Base-by-base conservation (phyloP, 495 filamentous ascomycete species). In the Penicillium dipodomyicola region DNA sequence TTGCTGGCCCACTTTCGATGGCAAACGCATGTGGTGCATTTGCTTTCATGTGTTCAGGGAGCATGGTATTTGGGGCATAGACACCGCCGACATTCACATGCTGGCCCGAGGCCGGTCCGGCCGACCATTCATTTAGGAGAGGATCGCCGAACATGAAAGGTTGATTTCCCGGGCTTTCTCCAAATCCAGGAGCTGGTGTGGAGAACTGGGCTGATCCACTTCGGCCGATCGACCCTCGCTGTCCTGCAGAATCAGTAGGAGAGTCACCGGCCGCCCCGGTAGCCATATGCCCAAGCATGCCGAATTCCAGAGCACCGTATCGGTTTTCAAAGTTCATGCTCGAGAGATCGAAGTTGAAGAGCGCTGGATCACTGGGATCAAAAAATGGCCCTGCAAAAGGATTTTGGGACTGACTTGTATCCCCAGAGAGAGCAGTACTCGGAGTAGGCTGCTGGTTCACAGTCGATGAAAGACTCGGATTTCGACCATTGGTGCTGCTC, bases 311-410 rank as follows among this genome's bases (percentile, higher is more conserved):
- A 30, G 91, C 92, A 56, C 91, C 92, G 63, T 96, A 98, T 32
- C 93, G 89, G 65, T 93, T 97, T 46, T 90, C 92, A 66, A 97
- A 98, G 69, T 96, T 96, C 63, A 96, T 80, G 48, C 91, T 91
- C 33, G 94, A 90, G 3, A 96, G 80, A 67, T 97, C 91, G 67
- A 96, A 96, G 67, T 96, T 96, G 77, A 92, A 96, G 44, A 96
- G 71, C 1, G 90, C 88, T 8, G 92, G 90, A 69, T 97, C 92
- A 63, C 87, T 91, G 2, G 91, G 89, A 63, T 96, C 92, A 69
- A 96, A 94, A 25, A 92, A 76, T 11, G 85, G 41, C 59, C 76
- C 60, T 15, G 79, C 79, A 67, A 87, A 87, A 5, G 75, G 69
- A 51, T 76, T 79, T 42, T 77, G 77, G 3, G 61, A 39, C 43